These are phyloP conservation scores for Fusarium nygamai DNA, from an alignment of 2,329 filamentous ascomycete genomes.

Conservation along the genomic window DNA sequence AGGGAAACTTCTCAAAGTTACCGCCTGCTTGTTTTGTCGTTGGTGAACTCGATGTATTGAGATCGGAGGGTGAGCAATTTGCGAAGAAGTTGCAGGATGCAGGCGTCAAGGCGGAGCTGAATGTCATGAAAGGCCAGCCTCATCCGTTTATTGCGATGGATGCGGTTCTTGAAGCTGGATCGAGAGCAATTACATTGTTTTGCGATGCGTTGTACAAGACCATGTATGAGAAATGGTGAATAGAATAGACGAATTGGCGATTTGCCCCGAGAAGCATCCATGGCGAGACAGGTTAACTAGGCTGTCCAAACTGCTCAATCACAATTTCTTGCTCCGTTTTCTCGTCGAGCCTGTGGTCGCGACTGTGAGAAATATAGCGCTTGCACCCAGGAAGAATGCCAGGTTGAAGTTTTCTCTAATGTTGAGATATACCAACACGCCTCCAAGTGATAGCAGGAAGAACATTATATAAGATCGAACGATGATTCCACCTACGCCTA, in stretches of 20 bases:
- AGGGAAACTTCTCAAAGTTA: background rate
- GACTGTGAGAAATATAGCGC: background rate
- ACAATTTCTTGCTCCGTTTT: accelerated
- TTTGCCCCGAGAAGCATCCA: background rate
- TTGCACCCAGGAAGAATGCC: background rate
- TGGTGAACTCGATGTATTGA: background rate
- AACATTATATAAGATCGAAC: background rate
- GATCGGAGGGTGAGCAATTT: slow-evolving; percentile 7
- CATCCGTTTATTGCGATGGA: slow-evolving; percentile 24
- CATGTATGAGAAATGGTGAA: slow-evolving; percentile 1
- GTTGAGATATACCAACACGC: background rate
- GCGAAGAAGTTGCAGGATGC: background rate
- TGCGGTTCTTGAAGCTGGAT: slow-evolving; percentile 6
- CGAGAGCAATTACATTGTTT: background rate
- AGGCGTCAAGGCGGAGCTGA: background rate
- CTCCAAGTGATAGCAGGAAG: background rate
- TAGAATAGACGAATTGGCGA: accelerated
- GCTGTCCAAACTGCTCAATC: accelerated
- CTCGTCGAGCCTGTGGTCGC: accelerated
- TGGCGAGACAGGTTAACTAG: accelerated
- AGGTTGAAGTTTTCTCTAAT: background rate
- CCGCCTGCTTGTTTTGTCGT: slow-evolving; percentile 17
- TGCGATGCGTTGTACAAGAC: slow-evolving; percentile 2
- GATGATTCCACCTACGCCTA: accelerated
- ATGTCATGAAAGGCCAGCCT: slow-evolving; percentile 9